Evolutionary conservation across 1,139 yeast genomes (phyloP).

Genomic region (Arxiozyma bovina): DNA sequence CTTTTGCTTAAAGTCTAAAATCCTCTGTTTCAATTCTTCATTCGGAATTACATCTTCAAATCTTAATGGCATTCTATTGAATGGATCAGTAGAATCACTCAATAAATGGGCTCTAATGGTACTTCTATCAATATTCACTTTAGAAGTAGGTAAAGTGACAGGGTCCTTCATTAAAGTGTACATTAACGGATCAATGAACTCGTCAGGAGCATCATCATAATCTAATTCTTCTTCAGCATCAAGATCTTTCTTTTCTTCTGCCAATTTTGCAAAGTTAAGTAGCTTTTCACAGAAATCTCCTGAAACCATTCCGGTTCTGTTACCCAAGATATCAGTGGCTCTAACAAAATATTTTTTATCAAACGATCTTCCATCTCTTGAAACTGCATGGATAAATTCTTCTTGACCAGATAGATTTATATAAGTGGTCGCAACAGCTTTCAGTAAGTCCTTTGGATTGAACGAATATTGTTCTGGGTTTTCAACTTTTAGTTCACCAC

Average conservation of each 20-base stretch:
- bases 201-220: conserved; percentile 92
- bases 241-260: conserved; percentile 49
- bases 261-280: conserved; percentile 49
- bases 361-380: conserved; percentile 86
- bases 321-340: conserved; percentile 55
- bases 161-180: conserved; percentile 93
- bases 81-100: conserved; percentile 95
- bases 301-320: conserved; percentile 45
- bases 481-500: conserved; percentile 76
- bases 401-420: conserved; percentile 57
- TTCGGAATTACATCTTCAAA: conserved; percentile 82
- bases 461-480: conserved; percentile 80
- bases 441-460: conserved; percentile 65
- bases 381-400: conserved; percentile 69
- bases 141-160: conserved; percentile 79
- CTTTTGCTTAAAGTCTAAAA: conserved; percentile 46
- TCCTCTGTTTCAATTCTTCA: conserved; percentile 53
- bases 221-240: conserved; percentile 81
- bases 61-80: conserved; percentile 83
- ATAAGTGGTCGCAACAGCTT: conserved; percentile 65
- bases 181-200: conserved; percentile 94
- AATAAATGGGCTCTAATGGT: conserved; percentile 90
- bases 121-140: conserved; percentile 74
- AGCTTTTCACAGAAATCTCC: conserved; percentile 47
- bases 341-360: conserved; percentile 54